Percentiles rank a stretch among this genome's conserved stretches.
Evolutionary conservation across 345 rosid species (phyloP).

Genomic region (Iberis pinnata): DNA sequence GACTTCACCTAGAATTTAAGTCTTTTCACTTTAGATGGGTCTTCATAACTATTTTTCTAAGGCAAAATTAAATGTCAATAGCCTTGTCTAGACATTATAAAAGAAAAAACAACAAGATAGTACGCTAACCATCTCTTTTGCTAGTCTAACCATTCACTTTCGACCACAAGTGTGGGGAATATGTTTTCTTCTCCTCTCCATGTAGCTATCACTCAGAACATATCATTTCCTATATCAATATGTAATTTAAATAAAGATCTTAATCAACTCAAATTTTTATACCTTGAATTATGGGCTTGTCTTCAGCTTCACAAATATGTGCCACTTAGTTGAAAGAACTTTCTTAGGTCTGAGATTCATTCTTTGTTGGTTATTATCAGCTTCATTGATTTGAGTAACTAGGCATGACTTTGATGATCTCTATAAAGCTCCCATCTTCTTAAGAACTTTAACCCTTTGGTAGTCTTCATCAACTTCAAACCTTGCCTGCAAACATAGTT

Average conservation of each 20-base stretch:
- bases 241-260: too few species aligned
- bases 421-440: not conserved
- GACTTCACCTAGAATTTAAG: not conserved
- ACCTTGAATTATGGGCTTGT: not conserved
- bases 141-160: not conserved
- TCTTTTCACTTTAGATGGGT: not conserved
- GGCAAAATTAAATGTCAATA: not conserved
- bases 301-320: not conserved
- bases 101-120: not conserved
- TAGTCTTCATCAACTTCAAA: not conserved
- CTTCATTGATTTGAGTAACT: not conserved
- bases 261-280: not conserved
- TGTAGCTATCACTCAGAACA: not conserved
- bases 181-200: not conserved
- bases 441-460: not conserved
- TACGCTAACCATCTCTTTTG: not conserved
- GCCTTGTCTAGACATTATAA: not conserved
- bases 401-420: not conserved
- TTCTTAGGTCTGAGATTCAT: not conserved
- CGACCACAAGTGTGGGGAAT: not conserved
- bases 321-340: not conserved
- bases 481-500: not conserved
- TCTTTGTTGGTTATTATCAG: not conserved
- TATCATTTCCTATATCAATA: not conserved
- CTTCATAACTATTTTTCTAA: not conserved